Conservation (phyloP, 1,284 basidiomycete genomes). For the Heterobasidion occidentale region DNA sequence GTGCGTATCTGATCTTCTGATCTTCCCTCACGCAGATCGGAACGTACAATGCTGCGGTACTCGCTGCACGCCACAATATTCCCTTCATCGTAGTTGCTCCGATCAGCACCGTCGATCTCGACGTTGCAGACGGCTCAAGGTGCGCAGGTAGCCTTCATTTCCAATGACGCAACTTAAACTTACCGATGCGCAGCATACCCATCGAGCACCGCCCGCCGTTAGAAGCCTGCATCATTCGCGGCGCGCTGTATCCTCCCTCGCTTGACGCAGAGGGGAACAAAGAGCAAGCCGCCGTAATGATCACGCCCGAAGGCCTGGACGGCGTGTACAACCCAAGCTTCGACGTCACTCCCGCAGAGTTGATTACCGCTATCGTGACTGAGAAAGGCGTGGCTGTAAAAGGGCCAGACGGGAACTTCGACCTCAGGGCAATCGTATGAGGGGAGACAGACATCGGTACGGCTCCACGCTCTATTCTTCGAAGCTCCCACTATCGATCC, state of each 20-base stretch:
- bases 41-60: slow-evolving; percentile 85
- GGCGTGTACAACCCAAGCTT: slow-evolving; percentile 89
- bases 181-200: slow-evolving; percentile 54
- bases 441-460: neutral
- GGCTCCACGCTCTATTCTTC: too few species aligned
- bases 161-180: neutral
- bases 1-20: neutral
- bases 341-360: slow-evolving; percentile 85
- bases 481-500: too few species aligned
- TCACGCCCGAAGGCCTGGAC: slow-evolving; percentile 59
- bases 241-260: slow-evolving; percentile 52
- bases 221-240: slow-evolving; percentile 83
- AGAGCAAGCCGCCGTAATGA: slow-evolving; percentile 62
- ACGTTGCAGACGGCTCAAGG: slow-evolving; percentile 67
- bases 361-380: slow-evolving; percentile 80
- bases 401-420: slow-evolving; percentile 44
- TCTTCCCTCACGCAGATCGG: slow-evolving; percentile 49
- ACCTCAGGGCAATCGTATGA: slow-evolving; percentile 29
- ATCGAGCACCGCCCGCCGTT: slow-evolving; percentile 85
- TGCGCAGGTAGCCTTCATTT: slow-evolving; percentile 24
- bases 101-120: slow-evolving; percentile 81
- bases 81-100: slow-evolving; percentile 90
- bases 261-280: slow-evolving; percentile 31
- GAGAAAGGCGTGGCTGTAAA: slow-evolving; percentile 81
- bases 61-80: slow-evolving; percentile 78